Percentiles rank a stretch among this genome's conserved stretches.
Evolutionary conservation across 768 basidiomycete species (phyloP).

Genomic region (Suillus paluster): DNA sequence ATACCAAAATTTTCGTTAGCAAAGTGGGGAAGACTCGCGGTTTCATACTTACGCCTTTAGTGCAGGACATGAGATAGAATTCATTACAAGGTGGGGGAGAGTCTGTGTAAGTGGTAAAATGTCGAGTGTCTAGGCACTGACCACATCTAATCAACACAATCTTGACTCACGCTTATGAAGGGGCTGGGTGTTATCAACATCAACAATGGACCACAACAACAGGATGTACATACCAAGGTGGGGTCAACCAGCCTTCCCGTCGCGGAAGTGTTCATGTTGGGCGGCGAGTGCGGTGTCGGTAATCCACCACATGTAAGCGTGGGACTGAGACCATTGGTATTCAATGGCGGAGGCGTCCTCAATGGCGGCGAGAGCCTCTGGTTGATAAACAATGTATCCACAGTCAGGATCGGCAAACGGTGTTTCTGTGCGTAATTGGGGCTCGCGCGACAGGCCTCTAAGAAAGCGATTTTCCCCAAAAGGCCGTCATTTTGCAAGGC

Average conservation of each 20-base stretch:
- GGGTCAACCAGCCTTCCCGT: conserved; percentile 57
- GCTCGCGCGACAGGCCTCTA: conserved; percentile 52
- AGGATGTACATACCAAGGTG: conserved; percentile 51
- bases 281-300: conserved; percentile 68
- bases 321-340: conserved; percentile 43
- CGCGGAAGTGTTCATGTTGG: conserved; percentile 35
- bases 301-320: conserved; percentile 61
- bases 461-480: conserved; percentile 65
- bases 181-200: conserved; percentile 48
- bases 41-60: conserved; percentile 62
- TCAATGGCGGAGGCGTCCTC: conserved; percentile 52
- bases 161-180: conserved; percentile 71
- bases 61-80: conserved; percentile 81
- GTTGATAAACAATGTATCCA: conserved; percentile 55
- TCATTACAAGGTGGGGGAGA: conserved; percentile 87
- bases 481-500: conserved; percentile 64
- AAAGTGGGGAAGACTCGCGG: background rate
- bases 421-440: conserved; percentile 51
- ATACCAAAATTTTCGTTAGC: conserved; percentile 19
- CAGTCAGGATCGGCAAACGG: conserved; percentile 54
- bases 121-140: conserved; percentile 13
- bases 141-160: conserved; percentile 11
- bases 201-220: conserved; percentile 11
- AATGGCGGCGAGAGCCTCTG: conserved; percentile 30
- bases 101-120: conserved; percentile 52